A percentile compares a stretch with the other conserved stretches of the same genome.
These are phyloP conservation scores for Aspergillus indologenus DNA, from an alignment of 495 filamentous ascomycete species.

Conservation along the genomic window DNA sequence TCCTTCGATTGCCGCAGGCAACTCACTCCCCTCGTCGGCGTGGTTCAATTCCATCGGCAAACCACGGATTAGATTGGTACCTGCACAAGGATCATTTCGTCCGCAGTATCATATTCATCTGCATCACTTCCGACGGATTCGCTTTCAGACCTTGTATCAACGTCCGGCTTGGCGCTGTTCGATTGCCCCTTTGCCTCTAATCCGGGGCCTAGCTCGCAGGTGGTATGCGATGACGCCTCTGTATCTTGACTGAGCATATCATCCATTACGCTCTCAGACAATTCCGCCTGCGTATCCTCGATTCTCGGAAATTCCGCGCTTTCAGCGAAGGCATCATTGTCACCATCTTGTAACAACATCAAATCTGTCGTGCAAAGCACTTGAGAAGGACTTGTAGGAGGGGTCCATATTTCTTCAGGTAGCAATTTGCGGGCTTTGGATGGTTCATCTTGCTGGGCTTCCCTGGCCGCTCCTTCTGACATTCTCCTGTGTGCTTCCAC, in stretches of 20 bases:
- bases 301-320: neutral
- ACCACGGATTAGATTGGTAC: slow-evolving; percentile 6
- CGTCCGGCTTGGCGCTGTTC: neutral
- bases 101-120: slow-evolving; percentile 3
- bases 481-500: neutral
- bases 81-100: slow-evolving; percentile 18
- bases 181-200: neutral
- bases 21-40: neutral
- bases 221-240: neutral
- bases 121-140: neutral
- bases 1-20: no score
- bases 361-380: neutral
- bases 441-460: neutral
- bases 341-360: neutral
- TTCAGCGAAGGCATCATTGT: neutral
- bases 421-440: neutral
- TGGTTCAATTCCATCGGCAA: neutral
- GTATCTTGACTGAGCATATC: neutral
- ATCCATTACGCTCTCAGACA: neutral
- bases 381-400: neutral
- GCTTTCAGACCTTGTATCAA: neutral
- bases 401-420: neutral
- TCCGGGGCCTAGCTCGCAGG: neutral
- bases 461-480: neutral
- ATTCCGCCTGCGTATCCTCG: neutral